Base-by-base conservation (phyloP, 1,284 basidiomycete species). In the Ceraceosorus guamensis region DNA sequence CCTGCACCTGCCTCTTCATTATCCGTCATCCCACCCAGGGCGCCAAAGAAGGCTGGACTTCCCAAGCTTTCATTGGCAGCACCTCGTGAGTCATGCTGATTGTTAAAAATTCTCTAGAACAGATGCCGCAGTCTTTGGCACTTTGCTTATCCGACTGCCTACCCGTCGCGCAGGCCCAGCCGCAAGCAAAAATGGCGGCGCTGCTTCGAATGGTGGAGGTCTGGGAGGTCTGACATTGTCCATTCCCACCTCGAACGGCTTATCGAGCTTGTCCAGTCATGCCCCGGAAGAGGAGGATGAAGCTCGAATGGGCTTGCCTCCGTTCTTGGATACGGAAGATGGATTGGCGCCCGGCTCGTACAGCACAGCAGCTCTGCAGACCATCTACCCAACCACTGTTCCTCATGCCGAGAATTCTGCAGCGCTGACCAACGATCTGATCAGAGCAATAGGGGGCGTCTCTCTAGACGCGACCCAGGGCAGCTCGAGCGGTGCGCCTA, bases 21-120 rank as follows among this genome's bases (percentile, higher is more conserved):
- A 8, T 41, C 37, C 18, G 53, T 75, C 33, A 74, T 75, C 41
- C 73, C 73, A 2, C 73, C 73, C 18, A 69, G 66, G 55, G 59
- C 67, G 48, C 65, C 65, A 11, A 61, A 62, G 53, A 60, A 65
- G 57, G 59, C 60, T 31, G 70, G 68, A n/a, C 63, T 70, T 66
- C 72, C 72, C n/a, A 75, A 73, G 53, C 65, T 75, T 30, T 41
- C 35, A 24, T 47, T 53, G 32, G 51, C 55, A n/a, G 8, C 37
- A 8, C 33, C 51, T 34, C 35, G 51, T 56, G 30, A 39, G 43
- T 56, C 39, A 32, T 16, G 30, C 10, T 35, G 45, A 1, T 16
- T 30, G 7, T 55, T 18, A 45, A 52, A 7, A 44, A 34, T 5
- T 4, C 4, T n/a, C 34, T 16, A 31, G n/a, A n/a, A n/a, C n/a